Evolutionary conservation across 2,329 filamentous ascomycete genomes (phyloP).

Genomic region (Cladosporium sp.): DNA sequence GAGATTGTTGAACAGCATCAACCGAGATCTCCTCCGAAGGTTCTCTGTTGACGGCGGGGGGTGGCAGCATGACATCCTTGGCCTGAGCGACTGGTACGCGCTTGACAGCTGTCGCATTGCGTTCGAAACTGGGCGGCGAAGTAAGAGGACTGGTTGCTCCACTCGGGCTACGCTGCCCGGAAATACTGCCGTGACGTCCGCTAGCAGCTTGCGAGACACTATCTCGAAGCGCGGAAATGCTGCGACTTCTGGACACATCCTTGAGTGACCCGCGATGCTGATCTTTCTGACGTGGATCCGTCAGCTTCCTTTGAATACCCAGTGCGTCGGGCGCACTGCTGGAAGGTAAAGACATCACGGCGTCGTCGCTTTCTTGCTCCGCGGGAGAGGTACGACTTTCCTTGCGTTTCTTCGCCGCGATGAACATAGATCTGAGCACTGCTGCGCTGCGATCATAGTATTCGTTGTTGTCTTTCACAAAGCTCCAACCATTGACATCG

Average conservation of each 20-base stretch:
- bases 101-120: slow-evolving; percentile 11
- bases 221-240: slow-evolving; percentile 56
- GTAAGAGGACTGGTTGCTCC: slow-evolving; percentile 38
- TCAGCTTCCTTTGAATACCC: slow-evolving; percentile 7
- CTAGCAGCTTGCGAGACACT: slow-evolving; percentile 27
- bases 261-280: slow-evolving; percentile 48
- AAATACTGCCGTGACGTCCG: slow-evolving; percentile 21
- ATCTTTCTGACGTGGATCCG: slow-evolving; percentile 18
- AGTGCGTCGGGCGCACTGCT: slow-evolving; percentile 4
- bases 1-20: background rate
- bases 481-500: slow-evolving; percentile 99
- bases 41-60: slow-evolving; percentile 24
- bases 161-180: slow-evolving; percentile 21
- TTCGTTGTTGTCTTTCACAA: slow-evolving; percentile 98
- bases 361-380: slow-evolving; percentile 19
- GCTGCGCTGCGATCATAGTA: slow-evolving; percentile 90
- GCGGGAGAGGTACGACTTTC: slow-evolving; percentile 35
- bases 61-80: slow-evolving; percentile 27
- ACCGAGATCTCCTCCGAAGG: slow-evolving; percentile 15
- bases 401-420: slow-evolving; percentile 65
- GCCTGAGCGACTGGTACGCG: slow-evolving; percentile 20
- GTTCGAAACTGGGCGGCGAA: slow-evolving; percentile 41
- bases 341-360: slow-evolving; percentile 8
- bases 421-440: slow-evolving; percentile 83
- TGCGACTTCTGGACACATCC: slow-evolving; percentile 61